Evolutionary conservation across 2,329 filamentous ascomycete species (phyloP).

Genomic region (Neophaeococcomyces aloes): DNA sequence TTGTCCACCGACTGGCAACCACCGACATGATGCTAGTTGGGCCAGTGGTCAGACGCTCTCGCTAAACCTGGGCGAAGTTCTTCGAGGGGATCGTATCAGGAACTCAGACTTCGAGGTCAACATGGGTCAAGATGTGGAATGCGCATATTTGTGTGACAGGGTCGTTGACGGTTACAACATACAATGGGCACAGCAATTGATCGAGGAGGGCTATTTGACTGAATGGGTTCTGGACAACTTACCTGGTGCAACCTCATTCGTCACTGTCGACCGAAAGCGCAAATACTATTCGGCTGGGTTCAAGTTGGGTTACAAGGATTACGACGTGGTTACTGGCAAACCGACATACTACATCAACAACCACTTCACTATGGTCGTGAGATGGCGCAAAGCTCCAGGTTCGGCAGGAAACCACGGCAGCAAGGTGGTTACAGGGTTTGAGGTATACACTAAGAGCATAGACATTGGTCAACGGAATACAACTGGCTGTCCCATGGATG

Average conservation of each 20-base stretch:
- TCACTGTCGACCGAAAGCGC: constrained; percentile 69
- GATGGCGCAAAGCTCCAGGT: constrained; percentile 62
- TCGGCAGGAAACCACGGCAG: constrained; percentile 58
- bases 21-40: constrained; percentile 54
- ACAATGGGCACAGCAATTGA: constrained; percentile 57
- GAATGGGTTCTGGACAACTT: constrained; percentile 93
- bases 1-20: constrained; percentile 63
- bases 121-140: constrained; percentile 66
- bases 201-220: constrained; percentile 70
- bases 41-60: constrained; percentile 67
- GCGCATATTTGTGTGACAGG: constrained; percentile 60
- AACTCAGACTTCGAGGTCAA: constrained; percentile 71
- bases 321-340: constrained; percentile 47
- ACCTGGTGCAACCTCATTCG: constrained; percentile 77
- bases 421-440: constrained; percentile 77
- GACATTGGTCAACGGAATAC: constrained; percentile 51
- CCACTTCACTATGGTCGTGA: constrained; percentile 74
- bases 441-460: constrained; percentile 81
- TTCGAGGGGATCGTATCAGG: constrained; percentile 76
- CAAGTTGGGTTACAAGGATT: constrained; percentile 71
- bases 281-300: constrained; percentile 89
- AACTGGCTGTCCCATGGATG: constrained; percentile 56
- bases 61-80: constrained; percentile 75
- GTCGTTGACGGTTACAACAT: constrained; percentile 56
- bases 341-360: constrained; percentile 71